Base-by-base conservation (phyloP, 177 flowering plant genomes). In the Vitis hybrid region DNA sequence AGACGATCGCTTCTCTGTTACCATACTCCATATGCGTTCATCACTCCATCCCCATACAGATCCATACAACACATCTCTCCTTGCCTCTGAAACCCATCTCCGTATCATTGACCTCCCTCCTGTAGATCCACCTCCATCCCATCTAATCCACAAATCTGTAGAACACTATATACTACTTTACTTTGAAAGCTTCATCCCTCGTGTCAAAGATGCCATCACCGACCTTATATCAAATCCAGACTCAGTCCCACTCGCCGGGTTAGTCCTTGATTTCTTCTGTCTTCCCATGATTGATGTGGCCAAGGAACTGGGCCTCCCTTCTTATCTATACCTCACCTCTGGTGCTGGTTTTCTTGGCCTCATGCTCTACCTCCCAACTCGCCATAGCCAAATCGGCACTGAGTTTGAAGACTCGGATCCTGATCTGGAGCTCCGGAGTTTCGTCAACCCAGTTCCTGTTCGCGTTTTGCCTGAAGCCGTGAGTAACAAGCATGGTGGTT, bases 381-480 rank as follows among this genome's bases (percentile, higher is more conserved):
- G 71, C 2, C 55, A 71, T 9, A 13, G 11, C 41, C 48, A 32
- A 17, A 69, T 64, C 17, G 8, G 54, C 11, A 18, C 69, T 9
- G 75, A 75, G 58, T 69, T 62, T 30, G 55, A 64, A 9, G 62
- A 58, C 30, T 51, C 73, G 1, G 79, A 74, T 4, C 27, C 54
- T 12, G 74, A 65, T 21, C 3, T 54, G 15, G 10, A 9, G 2
- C 20, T 82, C 18, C 85, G 82, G 11, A 54, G 76, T 14, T 74
- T 63, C 30, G 20, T 18, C 50, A 71, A 64, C 52, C 76, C 83
- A 0, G 77, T 84, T 50, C 83, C 84, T 2, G 32, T 50, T 0
- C 21, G 12, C 10, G 77, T 74, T 17, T 13, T 80, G 63, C 85
- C 83, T 13, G 2, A 50, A 2, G 9, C n/a, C 0, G 4, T 73